These are phyloP conservation scores for Sporodiniella umbellata DNA, from an alignment of 371 early-diverging fungal species.

Conservation along the genomic window DNA sequence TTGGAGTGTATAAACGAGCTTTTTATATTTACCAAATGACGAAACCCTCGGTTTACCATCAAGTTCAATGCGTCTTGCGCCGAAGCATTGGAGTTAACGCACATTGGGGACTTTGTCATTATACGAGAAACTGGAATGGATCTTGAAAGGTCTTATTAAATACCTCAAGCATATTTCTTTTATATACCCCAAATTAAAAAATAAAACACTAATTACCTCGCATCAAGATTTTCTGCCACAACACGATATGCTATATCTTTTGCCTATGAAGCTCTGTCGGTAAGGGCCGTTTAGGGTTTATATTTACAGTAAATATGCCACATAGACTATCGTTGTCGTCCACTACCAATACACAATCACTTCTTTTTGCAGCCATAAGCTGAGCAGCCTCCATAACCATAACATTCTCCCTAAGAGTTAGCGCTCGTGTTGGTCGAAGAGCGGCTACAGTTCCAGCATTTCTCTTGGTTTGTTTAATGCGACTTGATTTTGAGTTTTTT, in stretches of 20 bases:
- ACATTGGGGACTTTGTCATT: conserved; percentile 92
- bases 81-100: conserved; percentile 75
- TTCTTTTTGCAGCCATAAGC: conserved; percentile 96
- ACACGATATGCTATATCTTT: conserved; percentile 52
- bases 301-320: conserved; percentile 90
- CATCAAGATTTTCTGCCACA: conserved; percentile 44
- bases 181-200: too few relatives aligned
- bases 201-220: too few relatives aligned
- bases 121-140: conserved; percentile 84
- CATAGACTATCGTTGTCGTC: conserved; percentile 87
- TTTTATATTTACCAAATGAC: conserved; percentile 74
- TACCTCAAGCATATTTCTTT: too few relatives aligned
- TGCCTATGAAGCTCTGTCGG: too few relatives aligned
- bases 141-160: conserved; percentile 10
- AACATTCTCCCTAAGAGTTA: conserved; percentile 89
- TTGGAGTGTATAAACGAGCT: too few relatives aligned
- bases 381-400: conserved; percentile 93
- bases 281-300: too few relatives aligned
- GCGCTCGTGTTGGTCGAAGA: conserved; percentile 84
- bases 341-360: conserved; percentile 92
- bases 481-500: conserved; percentile 46
- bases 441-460: conserved; percentile 88
- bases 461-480: conserved; percentile 33
- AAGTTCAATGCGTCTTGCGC: conserved; percentile 92
- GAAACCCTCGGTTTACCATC: conserved; percentile 95